Evolutionary conservation across 176 grass and related monocot genomes (phyloP).

Genomic region (Oryza brachyantha): DNA sequence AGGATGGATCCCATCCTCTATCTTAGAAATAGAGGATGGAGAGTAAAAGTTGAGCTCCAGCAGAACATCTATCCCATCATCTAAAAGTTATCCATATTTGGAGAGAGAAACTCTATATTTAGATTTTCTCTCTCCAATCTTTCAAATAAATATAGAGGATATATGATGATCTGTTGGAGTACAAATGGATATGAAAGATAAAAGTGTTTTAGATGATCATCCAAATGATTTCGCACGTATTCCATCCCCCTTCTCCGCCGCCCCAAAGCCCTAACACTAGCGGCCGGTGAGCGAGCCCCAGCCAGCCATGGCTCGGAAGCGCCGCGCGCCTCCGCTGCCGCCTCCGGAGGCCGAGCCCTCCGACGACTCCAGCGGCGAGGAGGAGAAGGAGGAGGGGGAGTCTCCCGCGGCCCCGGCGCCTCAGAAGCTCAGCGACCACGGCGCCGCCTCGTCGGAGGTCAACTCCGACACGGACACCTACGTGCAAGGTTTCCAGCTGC

Average conservation of each 20-base stretch:
- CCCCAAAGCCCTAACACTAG: constrained; percentile 33
- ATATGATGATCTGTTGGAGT: too few relatives aligned
- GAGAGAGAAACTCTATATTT: too few relatives aligned
- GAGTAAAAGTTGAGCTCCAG: too few relatives aligned
- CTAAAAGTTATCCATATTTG: too few relatives aligned
- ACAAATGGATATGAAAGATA: too few relatives aligned
- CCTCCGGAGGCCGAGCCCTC: constrained; percentile 11
- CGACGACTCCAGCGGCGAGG: background rate
- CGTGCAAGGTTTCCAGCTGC: constrained; percentile 13
- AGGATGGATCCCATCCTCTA: too few relatives aligned
- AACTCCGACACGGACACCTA: constrained; percentile 24
- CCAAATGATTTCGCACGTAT: too few relatives aligned
- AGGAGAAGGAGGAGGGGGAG: background rate
- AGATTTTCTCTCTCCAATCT: too few relatives aligned
- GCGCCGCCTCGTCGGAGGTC: background rate
- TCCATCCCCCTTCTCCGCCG: background rate
- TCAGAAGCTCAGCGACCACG: background rate
- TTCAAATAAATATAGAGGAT: too few relatives aligned
- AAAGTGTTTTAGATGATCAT: background rate
- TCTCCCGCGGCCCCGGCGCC: background rate
- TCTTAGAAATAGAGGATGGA: too few relatives aligned
- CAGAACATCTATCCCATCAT: too few relatives aligned
- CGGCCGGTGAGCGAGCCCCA: background rate
- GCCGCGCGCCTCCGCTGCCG: constrained; percentile 11
- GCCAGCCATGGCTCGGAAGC: constrained; percentile 32